These are phyloP conservation scores for Kodamaea leandrae DNA, from an alignment of 805 yeast species.

Conservation along the genomic window DNA sequence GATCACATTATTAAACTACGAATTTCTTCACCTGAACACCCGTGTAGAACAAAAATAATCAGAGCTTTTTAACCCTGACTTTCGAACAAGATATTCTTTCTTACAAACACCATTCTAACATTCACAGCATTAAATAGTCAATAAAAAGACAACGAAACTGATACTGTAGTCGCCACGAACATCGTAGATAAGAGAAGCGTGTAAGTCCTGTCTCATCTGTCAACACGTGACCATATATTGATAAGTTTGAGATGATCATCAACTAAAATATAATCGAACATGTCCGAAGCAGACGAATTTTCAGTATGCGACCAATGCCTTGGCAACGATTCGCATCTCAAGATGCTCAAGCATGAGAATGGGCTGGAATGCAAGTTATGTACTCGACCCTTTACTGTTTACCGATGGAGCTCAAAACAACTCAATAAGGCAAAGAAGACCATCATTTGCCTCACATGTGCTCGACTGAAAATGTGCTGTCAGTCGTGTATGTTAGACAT, in stretches of 20 bases:
- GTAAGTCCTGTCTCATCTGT: too few relatives aligned
- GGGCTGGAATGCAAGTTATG: slow-evolving; percentile 88
- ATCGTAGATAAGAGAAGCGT: background rate
- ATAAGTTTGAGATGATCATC: slow-evolving; percentile 6
- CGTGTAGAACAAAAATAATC: slow-evolving; percentile 55
- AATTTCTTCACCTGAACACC: slow-evolving; percentile 71
- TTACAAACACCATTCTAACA: slow-evolving; percentile 4
- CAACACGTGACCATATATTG: background rate
- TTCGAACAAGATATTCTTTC: background rate
- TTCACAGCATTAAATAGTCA: slow-evolving; percentile 5
- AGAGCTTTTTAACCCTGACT: slow-evolving; percentile 73
- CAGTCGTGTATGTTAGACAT: slow-evolving; percentile 85
- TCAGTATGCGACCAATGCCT: slow-evolving; percentile 75
- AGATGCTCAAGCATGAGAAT: slow-evolving; percentile 63
- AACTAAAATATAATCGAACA: background rate
- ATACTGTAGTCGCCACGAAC: background rate
- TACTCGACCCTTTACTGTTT: slow-evolving; percentile 79
- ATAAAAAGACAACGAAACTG: slow-evolving; percentile 4
- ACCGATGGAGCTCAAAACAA: slow-evolving; percentile 58
- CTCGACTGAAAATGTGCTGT: slow-evolving; percentile 77
- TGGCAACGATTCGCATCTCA: slow-evolving; percentile 63
- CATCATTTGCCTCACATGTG: slow-evolving; percentile 74
- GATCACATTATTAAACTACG: slow-evolving; percentile 39
- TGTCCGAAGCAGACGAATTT: slow-evolving; percentile 20
- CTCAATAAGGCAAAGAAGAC: slow-evolving; percentile 54